Base-by-base conservation (phyloP, 2,329 filamentous ascomycete species). In the Diaporthe vaccinii region DNA sequence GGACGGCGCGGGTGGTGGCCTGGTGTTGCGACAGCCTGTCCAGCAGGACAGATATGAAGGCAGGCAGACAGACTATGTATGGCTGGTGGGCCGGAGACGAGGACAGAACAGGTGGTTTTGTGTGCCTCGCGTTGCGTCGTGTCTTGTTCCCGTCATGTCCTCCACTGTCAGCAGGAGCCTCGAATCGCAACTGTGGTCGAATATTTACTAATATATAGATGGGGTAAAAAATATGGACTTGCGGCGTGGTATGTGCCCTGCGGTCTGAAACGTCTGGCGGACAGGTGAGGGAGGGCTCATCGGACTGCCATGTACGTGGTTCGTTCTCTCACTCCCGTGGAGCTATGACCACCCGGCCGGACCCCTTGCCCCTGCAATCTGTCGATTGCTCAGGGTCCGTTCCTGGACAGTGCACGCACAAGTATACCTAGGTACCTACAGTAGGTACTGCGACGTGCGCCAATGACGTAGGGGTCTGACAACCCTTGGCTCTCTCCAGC, bases 71-170 rank as follows among this genome's bases (percentile, higher is more conserved):
- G 31, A 12, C 14, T 69, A 61, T 55, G 49, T 49, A 22, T 1
- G 44, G 44, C 22, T 39, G 39, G 36, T 17, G 68, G 49, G 51
- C 34, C 65, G 12, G 25, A 44, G 53, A 15, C 36, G 69, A 58
- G 69, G 41, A 31, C 41, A 67, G 61, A 34, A 34, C n/a, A 41
- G 58, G 31, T 57, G 57, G 67, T n/a, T 67, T 22, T 53, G 65
- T 31, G 62, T 68, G 15, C 22, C 22, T 75, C 46, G n/a, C 36
- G 22, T 4, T 4, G 57, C 81, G 78, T 93, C 58, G 59, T 75
- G 55, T 31, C n/a, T 28, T 28, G 12, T 14, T 44, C 59, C 41
- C 28, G 28, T 67, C 44, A 9, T 34, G 61, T 17, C 58, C 58
- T 44, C 15, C 6, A 1, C 25, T 28, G 68, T 34, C 22, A 15